These are phyloP conservation scores for Sugiyamaella neomexicana DNA, from an alignment of 1,139 yeast species.

Conservation along the genomic window DNA sequence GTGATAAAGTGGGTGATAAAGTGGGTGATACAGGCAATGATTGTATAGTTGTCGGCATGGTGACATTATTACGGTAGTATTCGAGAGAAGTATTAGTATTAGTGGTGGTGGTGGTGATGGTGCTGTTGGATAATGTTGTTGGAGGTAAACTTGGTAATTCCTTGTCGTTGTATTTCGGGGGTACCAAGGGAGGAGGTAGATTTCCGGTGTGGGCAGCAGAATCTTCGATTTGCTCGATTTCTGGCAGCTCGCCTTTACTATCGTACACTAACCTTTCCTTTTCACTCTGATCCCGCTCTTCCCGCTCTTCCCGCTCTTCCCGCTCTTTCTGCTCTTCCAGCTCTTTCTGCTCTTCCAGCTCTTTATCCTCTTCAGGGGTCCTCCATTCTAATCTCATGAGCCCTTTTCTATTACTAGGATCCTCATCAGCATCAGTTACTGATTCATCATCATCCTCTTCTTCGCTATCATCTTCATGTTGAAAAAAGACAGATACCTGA, in stretches of 20 bases:
- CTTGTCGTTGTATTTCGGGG: background rate
- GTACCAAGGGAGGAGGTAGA: background rate
- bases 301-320: too few species aligned
- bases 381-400: conserved; percentile 5
- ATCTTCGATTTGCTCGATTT: background rate
- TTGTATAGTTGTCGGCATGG: background rate
- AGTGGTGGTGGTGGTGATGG: background rate
- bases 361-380: background rate
- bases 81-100: background rate
- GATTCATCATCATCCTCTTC: conserved; percentile 17
- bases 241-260: too few species aligned
- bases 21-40: background rate
- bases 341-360: too few species aligned
- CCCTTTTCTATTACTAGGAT: background rate
- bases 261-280: background rate
- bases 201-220: background rate
- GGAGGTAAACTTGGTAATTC: background rate
- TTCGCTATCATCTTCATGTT: conserved; percentile 14
- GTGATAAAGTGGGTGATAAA: background rate
- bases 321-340: too few species aligned
- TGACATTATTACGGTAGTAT: background rate
- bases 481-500: conserved; percentile 22
- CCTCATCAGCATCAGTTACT: conserved; percentile 2
- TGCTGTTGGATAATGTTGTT: too few species aligned
- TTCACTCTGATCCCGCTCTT: background rate